These are phyloP conservation scores for Lecanicillium sp. DNA, from an alignment of 2,329 filamentous ascomycete species.

Conservation along the genomic window DNA sequence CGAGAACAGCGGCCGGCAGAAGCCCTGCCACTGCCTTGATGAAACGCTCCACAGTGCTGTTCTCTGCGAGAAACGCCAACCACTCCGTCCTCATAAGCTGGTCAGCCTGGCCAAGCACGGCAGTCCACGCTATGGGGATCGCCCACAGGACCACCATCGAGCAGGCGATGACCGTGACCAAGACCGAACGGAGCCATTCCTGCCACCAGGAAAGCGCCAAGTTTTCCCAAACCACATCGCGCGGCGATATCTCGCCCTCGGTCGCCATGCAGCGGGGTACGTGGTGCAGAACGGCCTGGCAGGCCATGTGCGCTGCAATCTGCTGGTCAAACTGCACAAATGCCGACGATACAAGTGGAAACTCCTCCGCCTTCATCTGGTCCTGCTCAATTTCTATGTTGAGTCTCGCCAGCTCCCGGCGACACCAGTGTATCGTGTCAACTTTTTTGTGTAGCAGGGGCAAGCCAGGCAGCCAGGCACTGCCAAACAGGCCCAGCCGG, in stretches of 20 bases:
- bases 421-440: conserved; percentile 88
- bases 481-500: conserved; percentile 54
- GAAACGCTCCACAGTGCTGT: conserved; percentile 55
- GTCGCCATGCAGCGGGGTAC: conserved; percentile 90
- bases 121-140: conserved; percentile 82
- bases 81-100: conserved; percentile 54
- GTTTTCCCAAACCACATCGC: conserved; percentile 93
- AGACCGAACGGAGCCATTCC: conserved; percentile 61
- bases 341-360: conserved; percentile 88
- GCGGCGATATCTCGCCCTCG: conserved; percentile 80
- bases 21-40: conserved; percentile 69
- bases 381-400: conserved; percentile 91
- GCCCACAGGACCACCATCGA: conserved; percentile 85
- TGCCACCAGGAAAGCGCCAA: conserved; percentile 96
- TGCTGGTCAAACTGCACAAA: conserved; percentile 99
- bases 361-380: conserved; percentile 76
- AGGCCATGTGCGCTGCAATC: conserved; percentile 96
- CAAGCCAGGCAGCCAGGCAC: conserved; percentile 68
- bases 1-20: conserved; percentile 68
- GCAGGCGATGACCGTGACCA: conserved; percentile 57
- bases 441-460: conserved; percentile 81
- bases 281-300: conserved; percentile 84
- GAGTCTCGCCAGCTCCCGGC: conserved; percentile 74
- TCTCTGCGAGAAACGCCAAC: conserved; percentile 58
- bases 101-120: conserved; percentile 69